phyloP scores from a whole-genome alignment of 805 yeast genomes.

The Lipomyces yamadae region DNA sequence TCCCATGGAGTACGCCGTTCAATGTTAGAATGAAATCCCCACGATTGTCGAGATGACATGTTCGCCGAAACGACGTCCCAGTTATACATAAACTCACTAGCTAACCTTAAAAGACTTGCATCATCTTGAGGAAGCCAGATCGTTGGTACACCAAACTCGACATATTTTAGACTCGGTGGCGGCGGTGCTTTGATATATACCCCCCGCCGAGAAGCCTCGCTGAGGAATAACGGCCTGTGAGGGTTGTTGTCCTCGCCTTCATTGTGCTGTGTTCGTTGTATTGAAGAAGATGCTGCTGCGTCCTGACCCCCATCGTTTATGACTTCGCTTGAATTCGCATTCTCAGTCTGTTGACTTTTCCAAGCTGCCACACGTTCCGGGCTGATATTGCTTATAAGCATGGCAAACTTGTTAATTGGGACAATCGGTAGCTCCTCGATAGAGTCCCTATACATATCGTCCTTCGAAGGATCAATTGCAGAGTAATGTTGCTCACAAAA shows the following conservation, averaged over 20 bases:
- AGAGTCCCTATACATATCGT: conserved; percentile 39
- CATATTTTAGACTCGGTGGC: conserved; percentile 82
- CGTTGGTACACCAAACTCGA: conserved; percentile 86
- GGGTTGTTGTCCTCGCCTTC: not conserved
- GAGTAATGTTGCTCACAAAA: conserved; percentile 23
- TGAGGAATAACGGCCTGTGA: conserved; percentile 28
- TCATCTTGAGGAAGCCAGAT: conserved; percentile 98
- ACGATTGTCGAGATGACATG: conserved; percentile 66
- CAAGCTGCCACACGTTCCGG: conserved; percentile 14
- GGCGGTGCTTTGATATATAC: conserved; percentile 74
- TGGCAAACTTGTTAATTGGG: conserved; percentile 35
- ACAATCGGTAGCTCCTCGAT: conserved; percentile 47
- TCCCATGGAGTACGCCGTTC: conserved; percentile 99
- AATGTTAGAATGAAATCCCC: conserved; percentile 68
- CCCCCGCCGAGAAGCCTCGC: conserved; percentile 30
- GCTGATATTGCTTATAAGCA: conserved; percentile 17
- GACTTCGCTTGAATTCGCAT: not conserved
- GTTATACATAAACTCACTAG: conserved; percentile 84
- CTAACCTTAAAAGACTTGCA: conserved; percentile 73
- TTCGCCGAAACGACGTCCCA: conserved; percentile 92
- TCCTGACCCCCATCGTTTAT: not conserved
- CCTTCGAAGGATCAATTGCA: conserved; percentile 20
- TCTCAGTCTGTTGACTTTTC: conserved; percentile 8
- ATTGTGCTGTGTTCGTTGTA: not conserved
- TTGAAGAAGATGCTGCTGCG: not conserved